These are phyloP conservation scores for Medicago lupulina DNA, from an alignment of 306 rosid species.

Conservation along the genomic window DNA sequence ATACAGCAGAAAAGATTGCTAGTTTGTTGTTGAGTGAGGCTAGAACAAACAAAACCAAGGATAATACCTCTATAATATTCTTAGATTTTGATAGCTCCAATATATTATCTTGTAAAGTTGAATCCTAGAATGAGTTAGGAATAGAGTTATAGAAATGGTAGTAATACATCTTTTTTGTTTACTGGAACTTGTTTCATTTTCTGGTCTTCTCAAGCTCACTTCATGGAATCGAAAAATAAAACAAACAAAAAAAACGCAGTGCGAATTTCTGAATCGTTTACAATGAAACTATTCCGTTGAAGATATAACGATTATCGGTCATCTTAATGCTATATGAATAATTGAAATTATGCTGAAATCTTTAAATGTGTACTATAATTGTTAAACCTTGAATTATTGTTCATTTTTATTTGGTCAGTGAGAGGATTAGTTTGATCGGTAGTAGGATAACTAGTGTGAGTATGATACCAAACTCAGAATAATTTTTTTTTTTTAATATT, in stretches of 20 bases:
- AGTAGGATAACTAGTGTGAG: background rate
- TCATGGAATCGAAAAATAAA: constrained; percentile 25
- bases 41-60: constrained; percentile 92
- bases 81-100: constrained; percentile 77
- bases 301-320: background rate
- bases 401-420: background rate
- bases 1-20: constrained; percentile 78
- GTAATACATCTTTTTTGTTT: constrained; percentile 40
- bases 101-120: constrained; percentile 78
- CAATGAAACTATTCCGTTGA: background rate
- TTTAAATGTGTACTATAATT: background rate
- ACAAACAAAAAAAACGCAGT: background rate
- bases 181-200: constrained; percentile 18
- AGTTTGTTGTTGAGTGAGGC: constrained; percentile 87
- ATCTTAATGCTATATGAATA: background rate
- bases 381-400: background rate
- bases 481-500: too few species aligned
- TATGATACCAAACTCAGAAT: too few species aligned
- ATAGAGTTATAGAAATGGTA: constrained; percentile 49
- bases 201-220: constrained; percentile 34
- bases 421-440: background rate
- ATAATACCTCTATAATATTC: constrained; percentile 89
- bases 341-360: background rate
- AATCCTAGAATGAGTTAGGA: constrained; percentile 61
- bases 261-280: background rate